These are phyloP conservation scores for Dactylellina drechsleri DNA, from an alignment of 2,329 filamentous ascomycete species.

Conservation along the genomic window DNA sequence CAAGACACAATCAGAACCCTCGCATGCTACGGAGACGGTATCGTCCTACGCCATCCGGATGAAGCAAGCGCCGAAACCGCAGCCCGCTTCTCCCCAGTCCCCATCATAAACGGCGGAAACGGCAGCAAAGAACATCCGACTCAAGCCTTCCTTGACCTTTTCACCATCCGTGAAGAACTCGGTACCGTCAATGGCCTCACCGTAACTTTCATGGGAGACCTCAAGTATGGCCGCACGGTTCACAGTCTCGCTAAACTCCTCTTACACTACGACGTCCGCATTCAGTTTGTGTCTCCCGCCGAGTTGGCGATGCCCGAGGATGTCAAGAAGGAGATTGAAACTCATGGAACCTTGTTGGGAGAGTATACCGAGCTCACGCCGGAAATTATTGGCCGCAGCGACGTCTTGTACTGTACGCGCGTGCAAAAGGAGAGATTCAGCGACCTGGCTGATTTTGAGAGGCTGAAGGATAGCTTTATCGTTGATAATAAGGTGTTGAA, in stretches of 20 bases:
- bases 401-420: conserved; percentile 96
- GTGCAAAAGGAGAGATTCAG: conserved; percentile 96
- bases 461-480: conserved; percentile 85
- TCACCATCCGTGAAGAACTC: conserved; percentile 97
- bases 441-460: conserved; percentile 81
- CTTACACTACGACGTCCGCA: conserved; percentile 91
- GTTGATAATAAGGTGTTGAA: conserved; percentile 91
- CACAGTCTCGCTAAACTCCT: conserved; percentile 95
- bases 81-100: conserved; percentile 85
- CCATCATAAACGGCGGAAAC: conserved; percentile 94
- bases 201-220: conserved; percentile 94
- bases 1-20: conserved; percentile 94
- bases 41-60: conserved; percentile 93
- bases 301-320: conserved; percentile 79
- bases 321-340: conserved; percentile 76
- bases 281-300: conserved; percentile 89
- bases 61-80: conserved; percentile 83
- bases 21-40: conserved; percentile 90
- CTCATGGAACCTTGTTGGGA: conserved; percentile 78
- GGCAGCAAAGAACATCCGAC: conserved; percentile 96
- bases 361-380: conserved; percentile 83
- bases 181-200: conserved; percentile 94
- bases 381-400: conserved; percentile 84
- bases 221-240: conserved; percentile 91
- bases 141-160: conserved; percentile 95